Evolutionary conservation across 139 green algal species (phyloP).

Genomic region (Chloropicon primus): DNA sequence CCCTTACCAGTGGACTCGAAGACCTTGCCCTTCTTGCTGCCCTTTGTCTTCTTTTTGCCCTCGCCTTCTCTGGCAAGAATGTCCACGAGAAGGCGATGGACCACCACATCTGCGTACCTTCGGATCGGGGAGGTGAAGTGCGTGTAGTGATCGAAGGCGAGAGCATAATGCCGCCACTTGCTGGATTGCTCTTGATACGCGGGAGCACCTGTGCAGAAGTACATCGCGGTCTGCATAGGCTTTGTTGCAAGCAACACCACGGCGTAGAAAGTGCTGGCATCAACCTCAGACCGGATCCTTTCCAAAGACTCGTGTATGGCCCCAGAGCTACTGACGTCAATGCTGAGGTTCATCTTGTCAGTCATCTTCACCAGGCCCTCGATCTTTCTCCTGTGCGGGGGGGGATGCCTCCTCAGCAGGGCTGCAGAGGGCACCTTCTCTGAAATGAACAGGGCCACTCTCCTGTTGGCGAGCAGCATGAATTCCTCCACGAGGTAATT

Average conservation of each 20-base stretch:
- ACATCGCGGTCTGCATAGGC: conserved; percentile 83
- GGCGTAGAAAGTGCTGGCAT: conserved; percentile 39
- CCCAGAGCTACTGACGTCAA: not conserved
- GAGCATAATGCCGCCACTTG: conserved; percentile 74
- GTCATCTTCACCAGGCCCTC: conserved; percentile 12
- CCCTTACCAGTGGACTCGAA: not conserved
- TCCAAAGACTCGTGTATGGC: conserved; percentile 12
- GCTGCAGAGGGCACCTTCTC: conserved; percentile 40
- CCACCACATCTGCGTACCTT: conserved; percentile 80
- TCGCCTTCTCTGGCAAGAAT: conserved; percentile 13
- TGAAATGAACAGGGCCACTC: conserved; percentile 56
- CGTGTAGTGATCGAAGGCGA: conserved; percentile 70
- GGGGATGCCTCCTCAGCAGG: conserved; percentile 26
- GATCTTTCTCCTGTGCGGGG: conserved; percentile 26
- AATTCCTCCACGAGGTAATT: conserved; percentile 95
- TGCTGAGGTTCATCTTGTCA: conserved; percentile 16
- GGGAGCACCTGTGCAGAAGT: conserved; percentile 66
- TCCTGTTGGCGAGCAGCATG: conserved; percentile 93
- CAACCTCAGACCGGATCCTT: conserved; percentile 12
- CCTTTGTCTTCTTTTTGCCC: not conserved
- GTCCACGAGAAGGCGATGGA: conserved; percentile 63
- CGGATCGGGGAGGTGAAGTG: conserved; percentile 89
- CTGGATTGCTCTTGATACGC: conserved; percentile 10
- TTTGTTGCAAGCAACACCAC: conserved; percentile 45
- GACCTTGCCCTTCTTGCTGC: not conserved